Conservation (phyloP, 129 eudicot genomes). For the Sambucus nigra region DNA sequence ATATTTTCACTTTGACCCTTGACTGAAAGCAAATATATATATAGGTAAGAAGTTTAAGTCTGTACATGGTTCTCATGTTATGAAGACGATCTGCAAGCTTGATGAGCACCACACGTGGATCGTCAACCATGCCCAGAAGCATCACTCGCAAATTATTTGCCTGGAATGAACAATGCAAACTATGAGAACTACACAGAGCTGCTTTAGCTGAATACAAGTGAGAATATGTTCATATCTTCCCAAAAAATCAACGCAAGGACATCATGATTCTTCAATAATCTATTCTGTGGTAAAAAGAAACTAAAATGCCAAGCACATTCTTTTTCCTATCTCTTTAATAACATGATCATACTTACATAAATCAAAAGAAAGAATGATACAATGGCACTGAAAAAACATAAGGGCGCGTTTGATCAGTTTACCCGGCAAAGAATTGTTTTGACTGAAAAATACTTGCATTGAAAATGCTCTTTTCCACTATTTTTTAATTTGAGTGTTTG, state of each 20-base stretch:
- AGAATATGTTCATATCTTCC: not conserved
- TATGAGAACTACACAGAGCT: constrained; percentile 2
- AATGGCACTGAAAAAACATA: not conserved
- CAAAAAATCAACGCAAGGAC: not conserved
- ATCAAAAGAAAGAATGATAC: not conserved
- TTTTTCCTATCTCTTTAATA: not conserved
- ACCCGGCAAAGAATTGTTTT: too few relatives aligned
- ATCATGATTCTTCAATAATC: not conserved
- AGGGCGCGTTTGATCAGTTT: too few relatives aligned
- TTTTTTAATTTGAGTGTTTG: too few relatives aligned
- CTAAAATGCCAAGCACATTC: not conserved
- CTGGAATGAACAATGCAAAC: constrained; percentile 30
- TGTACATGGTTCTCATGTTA: constrained; percentile 98
- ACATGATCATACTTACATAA: not conserved
- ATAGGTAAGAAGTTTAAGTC: not conserved
- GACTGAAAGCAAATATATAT: not conserved
- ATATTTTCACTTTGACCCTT: not conserved
- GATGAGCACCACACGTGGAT: constrained; percentile 97
- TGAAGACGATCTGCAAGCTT: constrained; percentile 99
- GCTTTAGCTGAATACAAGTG: not conserved
- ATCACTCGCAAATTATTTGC: constrained; percentile 87
- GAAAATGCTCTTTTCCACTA: too few relatives aligned
- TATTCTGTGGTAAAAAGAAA: not conserved
- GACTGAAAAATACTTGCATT: too few relatives aligned
- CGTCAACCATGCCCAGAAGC: constrained; percentile 98